Conservation (phyloP, 345 rosid species). For the Murraya paniculata region DNA sequence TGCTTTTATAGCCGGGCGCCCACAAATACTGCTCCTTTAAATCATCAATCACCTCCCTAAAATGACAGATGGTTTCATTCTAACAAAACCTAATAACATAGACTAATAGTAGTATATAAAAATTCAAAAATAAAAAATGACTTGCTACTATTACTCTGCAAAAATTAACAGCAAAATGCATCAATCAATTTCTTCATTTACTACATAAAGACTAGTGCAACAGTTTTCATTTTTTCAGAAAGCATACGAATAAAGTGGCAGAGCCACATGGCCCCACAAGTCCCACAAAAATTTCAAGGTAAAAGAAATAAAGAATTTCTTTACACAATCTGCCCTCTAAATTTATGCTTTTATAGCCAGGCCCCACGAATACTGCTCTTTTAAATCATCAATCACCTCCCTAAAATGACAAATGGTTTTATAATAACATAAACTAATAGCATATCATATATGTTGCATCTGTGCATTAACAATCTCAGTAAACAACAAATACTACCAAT, state of each 20-base stretch:
- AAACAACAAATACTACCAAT: slow-evolving; percentile 12
- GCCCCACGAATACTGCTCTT: neutral
- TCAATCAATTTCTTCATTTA: too few relatives aligned
- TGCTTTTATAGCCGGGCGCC: neutral
- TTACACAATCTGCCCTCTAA: neutral
- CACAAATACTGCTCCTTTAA: neutral
- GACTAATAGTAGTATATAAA: too few relatives aligned
- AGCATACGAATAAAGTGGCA: too few relatives aligned
- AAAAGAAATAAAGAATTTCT: too few relatives aligned
- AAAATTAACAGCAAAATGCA: too few relatives aligned
- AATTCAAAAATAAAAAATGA: too few relatives aligned
- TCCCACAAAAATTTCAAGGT: too few relatives aligned
- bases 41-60: neutral
- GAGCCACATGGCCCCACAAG: too few relatives aligned
- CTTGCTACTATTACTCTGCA: too few relatives aligned
- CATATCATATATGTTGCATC: neutral
- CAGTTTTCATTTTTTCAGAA: too few relatives aligned
- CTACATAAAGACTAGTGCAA: too few relatives aligned
- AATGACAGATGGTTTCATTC: neutral
- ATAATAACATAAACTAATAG: neutral
- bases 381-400: neutral
- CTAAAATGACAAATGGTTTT: neutral
- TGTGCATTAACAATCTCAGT: neutral
- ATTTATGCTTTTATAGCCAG: neutral
- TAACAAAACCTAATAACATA: neutral